Conservation (phyloP, 345 rosid species). For the Eucalyptus cloeziana region DNA sequence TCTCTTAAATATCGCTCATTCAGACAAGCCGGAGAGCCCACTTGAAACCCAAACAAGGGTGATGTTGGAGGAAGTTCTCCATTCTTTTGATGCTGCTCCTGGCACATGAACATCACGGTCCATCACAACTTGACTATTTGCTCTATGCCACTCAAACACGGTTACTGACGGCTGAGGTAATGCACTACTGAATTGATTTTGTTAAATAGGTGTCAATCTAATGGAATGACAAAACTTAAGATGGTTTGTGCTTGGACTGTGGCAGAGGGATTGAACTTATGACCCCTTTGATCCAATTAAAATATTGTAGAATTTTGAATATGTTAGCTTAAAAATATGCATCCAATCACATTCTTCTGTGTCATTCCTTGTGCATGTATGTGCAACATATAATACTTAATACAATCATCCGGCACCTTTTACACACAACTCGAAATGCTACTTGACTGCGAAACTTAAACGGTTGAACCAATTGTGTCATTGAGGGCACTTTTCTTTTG, state of each 20-base stretch:
- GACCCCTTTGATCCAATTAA: not conserved
- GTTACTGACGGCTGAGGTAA: not conserved
- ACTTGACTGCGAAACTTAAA: not conserved
- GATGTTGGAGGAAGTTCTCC: conserved; percentile 64
- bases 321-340: not conserved
- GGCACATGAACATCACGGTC: not conserved
- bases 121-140: not conserved
- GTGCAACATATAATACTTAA: not conserved
- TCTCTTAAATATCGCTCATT: conserved; percentile 58
- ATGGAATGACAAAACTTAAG: not conserved
- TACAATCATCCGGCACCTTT: not conserved
- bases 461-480: not conserved
- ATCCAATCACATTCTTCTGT: not conserved
- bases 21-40: conserved; percentile 70
- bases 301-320: not conserved
- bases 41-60: conserved; percentile 43
- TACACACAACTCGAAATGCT: not conserved
- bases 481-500: not conserved
- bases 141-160: not conserved
- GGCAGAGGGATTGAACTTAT: not conserved
- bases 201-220: not conserved
- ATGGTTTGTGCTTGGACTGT: not conserved
- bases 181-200: not conserved
- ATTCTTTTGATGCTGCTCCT: conserved; percentile 52
- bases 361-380: not conserved